Evolutionary conservation across 495 filamentous ascomycete genomes (phyloP).

Genomic region (Bombardia bombarda): DNA sequence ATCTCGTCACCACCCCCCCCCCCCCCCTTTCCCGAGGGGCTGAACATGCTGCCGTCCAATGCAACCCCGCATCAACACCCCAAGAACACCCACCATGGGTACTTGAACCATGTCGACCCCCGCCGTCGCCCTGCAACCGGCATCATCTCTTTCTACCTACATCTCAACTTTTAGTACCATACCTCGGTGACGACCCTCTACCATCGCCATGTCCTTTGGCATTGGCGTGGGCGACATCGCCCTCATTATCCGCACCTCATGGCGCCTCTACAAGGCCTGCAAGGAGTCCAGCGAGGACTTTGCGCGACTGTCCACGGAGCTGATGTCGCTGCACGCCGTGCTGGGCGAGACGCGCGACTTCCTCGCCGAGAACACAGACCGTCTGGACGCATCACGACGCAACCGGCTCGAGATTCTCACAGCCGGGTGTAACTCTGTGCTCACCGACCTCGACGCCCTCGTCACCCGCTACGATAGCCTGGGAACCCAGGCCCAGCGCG

Average conservation of each 20-base stretch:
- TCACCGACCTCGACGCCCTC: constrained; percentile 22
- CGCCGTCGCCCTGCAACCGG: no score
- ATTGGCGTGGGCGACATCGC: neutral
- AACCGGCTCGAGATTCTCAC: constrained; percentile 17
- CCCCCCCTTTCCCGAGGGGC: no score
- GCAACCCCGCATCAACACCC: no score
- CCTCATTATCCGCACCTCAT: neutral
- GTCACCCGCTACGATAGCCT: constrained; percentile 24
- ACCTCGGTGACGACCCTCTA: no score
- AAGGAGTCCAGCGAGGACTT: constrained; percentile 29
- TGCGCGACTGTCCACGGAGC: constrained; percentile 23
- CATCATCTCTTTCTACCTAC: no score
- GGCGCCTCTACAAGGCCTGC: constrained; percentile 23
- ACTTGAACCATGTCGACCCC: no score
- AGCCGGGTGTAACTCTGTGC: constrained; percentile 19
- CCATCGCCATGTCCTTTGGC: neutral
- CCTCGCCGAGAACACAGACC: constrained; percentile 10
- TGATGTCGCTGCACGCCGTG: constrained; percentile 28
- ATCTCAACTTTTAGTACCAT: no score
- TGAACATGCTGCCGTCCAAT: no score
- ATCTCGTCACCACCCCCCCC: no score
- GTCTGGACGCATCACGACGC: constrained; percentile 11
- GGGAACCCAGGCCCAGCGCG: constrained; percentile 27
- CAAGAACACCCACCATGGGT: no score
- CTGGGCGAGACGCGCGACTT: constrained; percentile 29